Evolutionary conservation across 1,284 basidiomycete species (phyloP).

Genomic region (Cryptococcus sp.): DNA sequence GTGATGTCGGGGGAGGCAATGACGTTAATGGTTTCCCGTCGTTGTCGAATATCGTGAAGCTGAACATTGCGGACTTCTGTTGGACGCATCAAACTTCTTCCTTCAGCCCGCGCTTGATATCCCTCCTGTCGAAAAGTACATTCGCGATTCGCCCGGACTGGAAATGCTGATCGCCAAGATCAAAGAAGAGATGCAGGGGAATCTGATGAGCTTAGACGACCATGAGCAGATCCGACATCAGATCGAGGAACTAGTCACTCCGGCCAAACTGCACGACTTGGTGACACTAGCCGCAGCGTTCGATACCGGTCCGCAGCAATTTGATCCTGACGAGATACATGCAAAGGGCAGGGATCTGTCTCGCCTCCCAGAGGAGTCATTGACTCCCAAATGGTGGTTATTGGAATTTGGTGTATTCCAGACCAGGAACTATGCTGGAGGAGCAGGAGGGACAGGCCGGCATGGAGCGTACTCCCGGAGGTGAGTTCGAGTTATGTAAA

Average conservation of each 20-base stretch:
- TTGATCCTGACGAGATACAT: not conserved
- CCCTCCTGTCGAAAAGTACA: not conserved
- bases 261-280: constrained; percentile 7
- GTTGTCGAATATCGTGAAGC: constrained; percentile 43
- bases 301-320: constrained; percentile 4
- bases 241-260: constrained; percentile 8
- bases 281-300: constrained; percentile 10
- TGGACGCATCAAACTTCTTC: constrained; percentile 16
- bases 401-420: constrained; percentile 17
- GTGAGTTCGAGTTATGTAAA: constrained; percentile 4
- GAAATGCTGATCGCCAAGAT: constrained; percentile 4
- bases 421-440: constrained; percentile 18
- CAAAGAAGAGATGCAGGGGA: constrained; percentile 1
- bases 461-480: constrained; percentile 9
- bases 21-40: constrained; percentile 18
- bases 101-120: constrained; percentile 15
- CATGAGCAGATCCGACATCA: not conserved
- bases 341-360: constrained; percentile 8
- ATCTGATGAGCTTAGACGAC: constrained; percentile 9
- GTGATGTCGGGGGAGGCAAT: constrained; percentile 32
- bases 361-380: constrained; percentile 5
- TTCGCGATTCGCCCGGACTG: constrained; percentile 1
- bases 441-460: constrained; percentile 1
- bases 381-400: constrained; percentile 16
- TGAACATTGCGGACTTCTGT: constrained; percentile 23